Evolutionary conservation across 2,329 filamentous ascomycete genomes (phyloP).

Genomic region (Cercospora beticola): DNA sequence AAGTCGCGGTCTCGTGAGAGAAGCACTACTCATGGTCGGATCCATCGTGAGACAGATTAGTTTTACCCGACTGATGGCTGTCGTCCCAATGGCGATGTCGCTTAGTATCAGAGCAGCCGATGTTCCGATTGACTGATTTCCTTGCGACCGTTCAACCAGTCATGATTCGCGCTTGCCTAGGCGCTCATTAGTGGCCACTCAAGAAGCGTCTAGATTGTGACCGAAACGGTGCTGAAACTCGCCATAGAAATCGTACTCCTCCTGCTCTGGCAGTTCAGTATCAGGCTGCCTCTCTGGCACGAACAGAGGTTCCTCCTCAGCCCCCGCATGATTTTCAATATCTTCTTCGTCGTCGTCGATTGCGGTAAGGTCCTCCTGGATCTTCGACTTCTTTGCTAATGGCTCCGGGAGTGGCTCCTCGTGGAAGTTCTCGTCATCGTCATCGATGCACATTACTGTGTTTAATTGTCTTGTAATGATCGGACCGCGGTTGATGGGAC

Average conservation of each 20-base stretch:
- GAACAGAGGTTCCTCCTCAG: background rate
- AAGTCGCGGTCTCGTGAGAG: background rate
- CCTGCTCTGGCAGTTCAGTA: background rate
- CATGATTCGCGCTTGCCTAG: background rate
- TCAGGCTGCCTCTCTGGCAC: background rate
- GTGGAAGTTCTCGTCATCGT: background rate
- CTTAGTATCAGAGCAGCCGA: too few species aligned
- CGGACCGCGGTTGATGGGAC: background rate
- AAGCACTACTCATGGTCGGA: too few species aligned
- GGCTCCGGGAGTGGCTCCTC: background rate
- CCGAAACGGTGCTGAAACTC: background rate
- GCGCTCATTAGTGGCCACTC: background rate
- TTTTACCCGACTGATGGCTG: too few species aligned
- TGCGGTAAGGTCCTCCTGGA: background rate
- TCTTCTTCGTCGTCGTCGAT: background rate
- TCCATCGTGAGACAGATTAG: too few species aligned
- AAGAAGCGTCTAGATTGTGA: background rate
- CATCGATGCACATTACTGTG: background rate
- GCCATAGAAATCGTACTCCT: background rate
- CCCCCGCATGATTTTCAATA: background rate
- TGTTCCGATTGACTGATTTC: too few species aligned
- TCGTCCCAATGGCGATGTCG: too few species aligned
- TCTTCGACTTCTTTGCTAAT: background rate
- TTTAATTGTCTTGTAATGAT: background rate
- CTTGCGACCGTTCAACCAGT: background rate